phyloP scores from a whole-genome alignment of 345 rosid genomes.

The Eucalyptus curtisii region DNA sequence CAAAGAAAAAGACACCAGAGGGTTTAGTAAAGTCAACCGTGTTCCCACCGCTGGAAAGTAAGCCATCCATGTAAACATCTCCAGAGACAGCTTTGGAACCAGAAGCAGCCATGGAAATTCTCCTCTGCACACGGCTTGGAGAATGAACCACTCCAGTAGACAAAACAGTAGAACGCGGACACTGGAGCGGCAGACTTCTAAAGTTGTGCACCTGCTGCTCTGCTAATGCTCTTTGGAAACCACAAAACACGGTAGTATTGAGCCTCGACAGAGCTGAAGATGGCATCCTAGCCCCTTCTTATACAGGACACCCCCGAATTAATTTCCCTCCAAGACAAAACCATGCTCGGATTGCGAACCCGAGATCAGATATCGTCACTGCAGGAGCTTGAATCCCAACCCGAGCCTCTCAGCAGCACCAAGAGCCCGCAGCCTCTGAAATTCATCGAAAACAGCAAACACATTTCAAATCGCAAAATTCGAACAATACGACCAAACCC shows the following conservation, averaged over 20 bases:
- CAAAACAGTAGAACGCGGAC: neutral
- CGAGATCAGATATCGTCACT: neutral
- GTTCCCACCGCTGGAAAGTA: conserved; percentile 35
- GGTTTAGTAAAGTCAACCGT: conserved; percentile 46
- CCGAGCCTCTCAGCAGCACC: neutral
- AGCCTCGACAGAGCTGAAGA: neutral
- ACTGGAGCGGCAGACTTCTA: neutral
- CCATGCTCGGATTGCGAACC: neutral
- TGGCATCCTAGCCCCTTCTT: conserved; percentile 1
- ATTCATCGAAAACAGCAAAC: neutral
- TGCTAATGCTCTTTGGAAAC: neutral
- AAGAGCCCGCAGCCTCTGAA: neutral
- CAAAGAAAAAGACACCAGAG: conserved; percentile 37
- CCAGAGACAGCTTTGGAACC: conserved; percentile 58
- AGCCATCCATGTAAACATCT: conserved; percentile 56
- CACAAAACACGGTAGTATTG: neutral
- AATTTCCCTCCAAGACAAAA: neutral
- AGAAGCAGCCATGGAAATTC: conserved; percentile 53
- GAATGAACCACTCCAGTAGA: conserved; percentile 4
- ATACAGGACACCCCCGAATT: neutral
- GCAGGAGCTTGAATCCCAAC: neutral
- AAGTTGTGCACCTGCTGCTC: neutral
- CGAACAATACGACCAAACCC: neutral
- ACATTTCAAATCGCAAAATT: neutral
- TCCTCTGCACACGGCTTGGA: neutral